Evolutionary conservation across 352 stramenopile genomes (phyloP), one percentile per base, ranked within the genome.

Genomic region (Saprolegnia diclina): DNA sequence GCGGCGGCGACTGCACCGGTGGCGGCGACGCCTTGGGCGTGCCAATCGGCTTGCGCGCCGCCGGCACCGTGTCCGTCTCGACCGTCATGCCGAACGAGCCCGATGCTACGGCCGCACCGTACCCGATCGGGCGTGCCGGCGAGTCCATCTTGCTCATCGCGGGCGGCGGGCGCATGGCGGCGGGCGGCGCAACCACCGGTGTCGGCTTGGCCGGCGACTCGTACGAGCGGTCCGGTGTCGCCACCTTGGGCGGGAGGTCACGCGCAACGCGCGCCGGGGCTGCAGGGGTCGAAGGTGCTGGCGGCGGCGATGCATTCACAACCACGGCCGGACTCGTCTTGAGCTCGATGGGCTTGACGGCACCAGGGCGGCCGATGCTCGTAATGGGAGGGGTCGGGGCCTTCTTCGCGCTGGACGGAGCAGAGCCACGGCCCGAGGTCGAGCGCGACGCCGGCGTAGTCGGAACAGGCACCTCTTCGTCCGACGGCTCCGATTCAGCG

Each of bases 261-360:
- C 52, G 52, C 7, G 52, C 52, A 1, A 24, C 13, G 35, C 52
- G 52, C 3, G 24, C 52, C 35, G 24, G 52, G 13, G 52, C 24
- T 11, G 52, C 52, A 7, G 52, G 52, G 1, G 52, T 59, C 35
- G 52, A 42, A 21, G 52, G 52, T 9, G 52, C 52, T 24, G 52
- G 52, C 35, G 52, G 52, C 13, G 52, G 52, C 24, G 52, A 40
- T 9, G 52, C 24, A 19, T 35, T 59, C 24, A 42, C 35, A 9
- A 42, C 35, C 24, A 59, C 52, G 16, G 35, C 52, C 24, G 52
- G 52, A 7, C 24, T 59, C n/a, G 77, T 80, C 80, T 93, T 93
- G 38, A 93, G 76, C 54, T 93, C 85, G 53, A 91, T 81, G 4
- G 85, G 79, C 68, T 93, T 93, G 7, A 91, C 82, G 2, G 79